These are phyloP conservation scores for Porphyrellus cyaneotinctus DNA, from an alignment of 768 basidiomycete species.

Conservation along the genomic window DNA sequence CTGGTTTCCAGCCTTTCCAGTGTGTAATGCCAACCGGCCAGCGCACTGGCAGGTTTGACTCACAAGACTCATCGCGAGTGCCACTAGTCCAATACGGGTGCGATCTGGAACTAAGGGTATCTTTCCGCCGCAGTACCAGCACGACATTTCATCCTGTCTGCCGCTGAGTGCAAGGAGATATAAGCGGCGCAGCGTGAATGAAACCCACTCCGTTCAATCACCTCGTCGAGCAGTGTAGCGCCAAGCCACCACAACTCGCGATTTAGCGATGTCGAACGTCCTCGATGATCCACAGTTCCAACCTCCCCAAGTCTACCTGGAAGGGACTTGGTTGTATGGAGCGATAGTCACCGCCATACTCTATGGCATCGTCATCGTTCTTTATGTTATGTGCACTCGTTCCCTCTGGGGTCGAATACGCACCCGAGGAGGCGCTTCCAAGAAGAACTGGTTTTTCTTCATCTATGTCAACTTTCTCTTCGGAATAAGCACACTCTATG, in stretches of 20 bases:
- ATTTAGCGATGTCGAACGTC: constrained; percentile 15
- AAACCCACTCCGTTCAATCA: background rate
- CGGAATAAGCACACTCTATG: constrained; percentile 27
- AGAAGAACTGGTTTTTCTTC: constrained; percentile 26
- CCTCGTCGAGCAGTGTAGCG: constrained; percentile 4
- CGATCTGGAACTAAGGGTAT: too few relatives aligned
- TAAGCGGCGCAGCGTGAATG: background rate
- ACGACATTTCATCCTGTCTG: too few relatives aligned
- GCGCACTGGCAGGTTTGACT: too few relatives aligned
- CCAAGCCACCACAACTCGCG: background rate
- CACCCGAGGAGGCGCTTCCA: constrained; percentile 5
- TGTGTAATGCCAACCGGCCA: too few relatives aligned
- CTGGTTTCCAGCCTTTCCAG: too few relatives aligned
- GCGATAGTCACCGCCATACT: constrained; percentile 26
- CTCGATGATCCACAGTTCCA: constrained; percentile 9
- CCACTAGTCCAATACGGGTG: too few relatives aligned
- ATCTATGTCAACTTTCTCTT: constrained; percentile 30
- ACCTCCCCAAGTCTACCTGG: constrained; percentile 16
- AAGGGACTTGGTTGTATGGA: constrained; percentile 30
- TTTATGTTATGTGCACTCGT: constrained; percentile 25
- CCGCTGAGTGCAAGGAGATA: background rate
- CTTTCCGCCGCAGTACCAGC: too few relatives aligned
- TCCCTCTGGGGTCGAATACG: constrained; percentile 27
- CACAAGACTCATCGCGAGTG: too few relatives aligned
- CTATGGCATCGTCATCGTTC: constrained; percentile 27